phyloP scores from a whole-genome alignment of 2,329 filamentous ascomycete genomes.

The Didymella arachidicola region DNA sequence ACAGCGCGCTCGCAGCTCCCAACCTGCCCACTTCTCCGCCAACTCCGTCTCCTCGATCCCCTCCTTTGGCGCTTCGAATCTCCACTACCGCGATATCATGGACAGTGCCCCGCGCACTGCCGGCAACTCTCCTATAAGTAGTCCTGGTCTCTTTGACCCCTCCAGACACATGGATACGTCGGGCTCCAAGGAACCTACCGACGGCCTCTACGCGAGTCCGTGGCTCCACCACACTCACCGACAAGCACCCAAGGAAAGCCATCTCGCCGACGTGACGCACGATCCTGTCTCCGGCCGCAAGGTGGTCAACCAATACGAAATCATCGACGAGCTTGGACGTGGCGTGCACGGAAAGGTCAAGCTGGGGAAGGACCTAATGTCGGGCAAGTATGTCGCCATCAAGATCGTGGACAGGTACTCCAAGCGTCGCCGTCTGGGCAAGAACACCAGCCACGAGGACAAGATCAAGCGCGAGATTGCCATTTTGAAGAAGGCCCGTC shows the following conservation, averaged over 20 bases:
- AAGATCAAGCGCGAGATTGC: conserved; percentile 96
- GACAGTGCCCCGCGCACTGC: conserved; percentile 53
- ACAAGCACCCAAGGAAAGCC: conserved; percentile 69
- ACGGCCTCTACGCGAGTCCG: conserved; percentile 58
- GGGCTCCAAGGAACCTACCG: conserved; percentile 39
- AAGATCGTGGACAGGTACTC: conserved; percentile 98
- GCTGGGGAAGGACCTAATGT: conserved; percentile 81
- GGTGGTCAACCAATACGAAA: conserved; percentile 96
- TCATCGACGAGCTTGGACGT: conserved; percentile 93
- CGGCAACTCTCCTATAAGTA: conserved; percentile 57
- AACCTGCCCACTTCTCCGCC: conserved; percentile 52
- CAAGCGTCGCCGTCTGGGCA: conserved; percentile 88
- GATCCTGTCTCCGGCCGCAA: conserved; percentile 91
- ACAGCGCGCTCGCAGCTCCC: conserved; percentile 52
- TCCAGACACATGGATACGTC: conserved; percentile 40
- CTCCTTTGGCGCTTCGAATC: conserved; percentile 49
- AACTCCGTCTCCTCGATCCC: conserved; percentile 52
- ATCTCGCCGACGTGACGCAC: conserved; percentile 89
- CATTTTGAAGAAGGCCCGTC: conserved; percentile 96
- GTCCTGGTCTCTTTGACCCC: conserved; percentile 58
- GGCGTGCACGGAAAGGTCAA: conserved; percentile 99
- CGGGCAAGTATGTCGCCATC: conserved; percentile 85
- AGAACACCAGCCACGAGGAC: conserved; percentile 72
- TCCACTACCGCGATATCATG: conserved; percentile 45
- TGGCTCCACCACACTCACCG: conserved; percentile 60